Conservation (phyloP, 2,329 filamentous ascomycete genomes). For the Sporothrix schenckii region DNA sequence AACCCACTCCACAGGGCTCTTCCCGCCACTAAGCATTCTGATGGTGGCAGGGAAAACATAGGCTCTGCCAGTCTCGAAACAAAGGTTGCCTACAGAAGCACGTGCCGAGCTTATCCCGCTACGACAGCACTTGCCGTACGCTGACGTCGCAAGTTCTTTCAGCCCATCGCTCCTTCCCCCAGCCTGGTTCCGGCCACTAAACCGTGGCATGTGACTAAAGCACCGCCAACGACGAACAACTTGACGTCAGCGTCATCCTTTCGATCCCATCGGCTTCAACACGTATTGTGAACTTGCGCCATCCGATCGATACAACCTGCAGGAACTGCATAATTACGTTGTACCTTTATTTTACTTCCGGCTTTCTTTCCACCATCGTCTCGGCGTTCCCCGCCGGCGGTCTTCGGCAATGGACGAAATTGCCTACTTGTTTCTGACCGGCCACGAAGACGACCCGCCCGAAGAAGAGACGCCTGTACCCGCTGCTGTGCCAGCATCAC, state of each 20-base stretch:
- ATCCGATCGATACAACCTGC: not conserved
- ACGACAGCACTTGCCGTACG: not conserved
- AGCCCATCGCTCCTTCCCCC: not conserved
- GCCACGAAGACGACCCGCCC: conserved; percentile 29
- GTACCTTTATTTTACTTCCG: not conserved
- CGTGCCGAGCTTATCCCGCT: conserved; percentile 27
- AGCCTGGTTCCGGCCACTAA: not conserved
- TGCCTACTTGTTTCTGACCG: conserved; percentile 36
- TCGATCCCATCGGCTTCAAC: conserved; percentile 9
- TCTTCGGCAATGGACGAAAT: conserved; percentile 35
- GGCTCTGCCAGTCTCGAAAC: not conserved
- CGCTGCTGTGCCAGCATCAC: conserved; percentile 30
- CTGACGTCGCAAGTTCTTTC: conserved; percentile 29
- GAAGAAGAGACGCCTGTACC: conserved; percentile 10
- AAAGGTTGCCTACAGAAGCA: conserved; percentile 23
- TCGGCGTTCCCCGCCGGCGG: not conserved
- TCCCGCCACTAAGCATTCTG: conserved; percentile 27
- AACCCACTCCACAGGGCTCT: conserved; percentile 18
- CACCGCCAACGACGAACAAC: conserved; percentile 12
- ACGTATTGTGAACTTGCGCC: conserved; percentile 1
- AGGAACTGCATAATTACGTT: not conserved
- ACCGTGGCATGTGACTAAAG: conserved; percentile 30
- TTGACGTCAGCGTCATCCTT: conserved; percentile 12
- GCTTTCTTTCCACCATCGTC: not conserved
- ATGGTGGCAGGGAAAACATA: conserved; percentile 2